Percentiles rank a stretch among this genome's conserved stretches.
phyloP scores from a whole-genome alignment of 2,329 filamentous ascomycete genomes.

The Paecilomyces variotii region DNA sequence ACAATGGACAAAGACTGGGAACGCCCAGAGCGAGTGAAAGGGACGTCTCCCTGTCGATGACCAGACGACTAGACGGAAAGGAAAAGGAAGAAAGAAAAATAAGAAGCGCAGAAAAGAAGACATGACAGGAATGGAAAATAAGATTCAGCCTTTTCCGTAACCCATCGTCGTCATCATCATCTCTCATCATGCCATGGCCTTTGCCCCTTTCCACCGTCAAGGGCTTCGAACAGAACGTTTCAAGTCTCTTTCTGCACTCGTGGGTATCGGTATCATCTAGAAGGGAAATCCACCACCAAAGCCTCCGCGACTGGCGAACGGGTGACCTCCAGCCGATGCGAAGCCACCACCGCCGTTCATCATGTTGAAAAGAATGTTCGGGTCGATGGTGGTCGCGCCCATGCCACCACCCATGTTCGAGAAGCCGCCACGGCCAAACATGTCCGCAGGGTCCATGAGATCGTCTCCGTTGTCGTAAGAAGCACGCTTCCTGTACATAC shows the following conservation, averaged over 20 bases:
- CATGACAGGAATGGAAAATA: slow-evolving; percentile 1
- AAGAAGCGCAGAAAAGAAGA: not conserved
- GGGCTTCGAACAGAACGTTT: not conserved
- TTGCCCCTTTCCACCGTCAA: not conserved
- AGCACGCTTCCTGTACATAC: slow-evolving; percentile 63
- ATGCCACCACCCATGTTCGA: slow-evolving; percentile 46
- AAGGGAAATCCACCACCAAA: slow-evolving; percentile 54
- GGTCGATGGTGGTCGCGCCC: slow-evolving; percentile 52
- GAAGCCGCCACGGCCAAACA: slow-evolving; percentile 60
- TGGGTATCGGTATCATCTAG: slow-evolving; percentile 20
- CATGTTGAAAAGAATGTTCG: slow-evolving; percentile 75
- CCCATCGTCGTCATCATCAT: not conserved
- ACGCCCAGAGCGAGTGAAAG: not conserved
- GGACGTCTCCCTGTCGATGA: not conserved
- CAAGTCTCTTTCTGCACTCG: not conserved
- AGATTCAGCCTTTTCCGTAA: not conserved
- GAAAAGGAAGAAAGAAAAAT: not conserved
- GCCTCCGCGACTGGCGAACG: slow-evolving; percentile 35
- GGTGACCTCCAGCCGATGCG: slow-evolving; percentile 44
- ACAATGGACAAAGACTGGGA: not conserved
- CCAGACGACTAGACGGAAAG: not conserved
- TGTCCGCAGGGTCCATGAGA: slow-evolving; percentile 77
- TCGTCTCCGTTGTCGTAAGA: slow-evolving; percentile 91
- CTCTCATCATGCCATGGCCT: not conserved
- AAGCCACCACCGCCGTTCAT: slow-evolving; percentile 57